Percentiles rank a stretch among this genome's conserved stretches.
Conservation (phyloP, 768 basidiomycete genomes). For the Auricularia sp. region DNA sequence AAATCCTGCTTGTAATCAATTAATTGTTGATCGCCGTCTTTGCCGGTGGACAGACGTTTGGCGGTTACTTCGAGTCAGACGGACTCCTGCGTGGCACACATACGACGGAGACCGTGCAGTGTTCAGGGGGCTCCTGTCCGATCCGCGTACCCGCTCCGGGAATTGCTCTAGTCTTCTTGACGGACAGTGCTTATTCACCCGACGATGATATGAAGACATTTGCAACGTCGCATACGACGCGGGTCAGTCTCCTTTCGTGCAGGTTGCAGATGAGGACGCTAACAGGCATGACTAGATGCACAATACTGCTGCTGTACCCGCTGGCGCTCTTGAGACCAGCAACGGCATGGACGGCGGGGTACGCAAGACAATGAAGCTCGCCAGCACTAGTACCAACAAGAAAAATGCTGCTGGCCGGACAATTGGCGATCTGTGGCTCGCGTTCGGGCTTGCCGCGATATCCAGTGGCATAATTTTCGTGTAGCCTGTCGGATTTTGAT, state of each 20-base stretch:
- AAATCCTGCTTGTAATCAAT: neutral
- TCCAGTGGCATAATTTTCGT: no score
- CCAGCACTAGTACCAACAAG: neutral
- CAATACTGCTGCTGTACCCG: neutral
- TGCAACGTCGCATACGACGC: neutral
- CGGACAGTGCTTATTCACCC: conserved; percentile 26
- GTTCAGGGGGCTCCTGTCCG: conserved; percentile 35
- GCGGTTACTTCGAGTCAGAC: conserved; percentile 51
- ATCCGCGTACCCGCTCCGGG: conserved; percentile 60
- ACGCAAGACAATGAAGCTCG: neutral
- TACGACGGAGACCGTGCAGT: conserved; percentile 47
- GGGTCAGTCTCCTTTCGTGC: no score
- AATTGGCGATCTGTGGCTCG: no score
- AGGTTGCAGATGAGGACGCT: no score
- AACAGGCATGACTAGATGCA: neutral
- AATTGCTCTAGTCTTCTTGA: conserved; percentile 67
- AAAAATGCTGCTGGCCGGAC: neutral
- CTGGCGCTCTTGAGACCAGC: neutral
- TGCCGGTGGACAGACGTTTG: conserved; percentile 31
- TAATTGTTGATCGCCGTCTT: no score
- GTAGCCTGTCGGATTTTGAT: no score
- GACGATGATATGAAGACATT: conserved; percentile 35
- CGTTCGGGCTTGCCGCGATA: no score
- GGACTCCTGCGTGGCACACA: conserved; percentile 51
- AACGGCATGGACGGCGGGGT: neutral